Evolutionary conservation across 23 red algal species (phyloP).

Genomic region (Gracilariopsis chorda): DNA sequence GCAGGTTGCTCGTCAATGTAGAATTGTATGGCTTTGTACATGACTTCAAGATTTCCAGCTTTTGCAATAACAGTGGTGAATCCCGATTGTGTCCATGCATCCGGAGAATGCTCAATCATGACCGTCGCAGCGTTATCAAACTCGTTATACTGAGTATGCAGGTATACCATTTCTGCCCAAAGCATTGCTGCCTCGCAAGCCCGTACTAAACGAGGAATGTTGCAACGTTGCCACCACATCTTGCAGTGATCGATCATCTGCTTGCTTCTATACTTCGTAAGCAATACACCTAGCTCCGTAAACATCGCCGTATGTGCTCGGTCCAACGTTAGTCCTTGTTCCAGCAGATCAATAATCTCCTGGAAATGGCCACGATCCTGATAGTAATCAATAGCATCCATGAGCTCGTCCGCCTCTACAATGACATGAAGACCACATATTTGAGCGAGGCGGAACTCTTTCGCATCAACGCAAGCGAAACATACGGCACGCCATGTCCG

Average conservation of each 20-base stretch:
- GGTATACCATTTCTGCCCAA: slow-evolving; percentile 89
- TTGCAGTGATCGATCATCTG: slow-evolving; percentile 92
- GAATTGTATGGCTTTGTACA: slow-evolving; percentile 96
- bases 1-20: slow-evolving; percentile 96
- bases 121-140: slow-evolving; percentile 94
- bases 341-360: slow-evolving; percentile 90
- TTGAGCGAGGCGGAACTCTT: slow-evolving; percentile 93
- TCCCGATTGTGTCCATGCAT: slow-evolving; percentile 77
- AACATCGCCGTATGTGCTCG: slow-evolving; percentile 92
- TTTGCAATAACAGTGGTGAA: slow-evolving; percentile 85
- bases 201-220: slow-evolving; percentile 82
- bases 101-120: slow-evolving; percentile 94
- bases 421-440: slow-evolving; percentile 91
- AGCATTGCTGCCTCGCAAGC: slow-evolving; percentile 85
- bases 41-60: slow-evolving; percentile 84
- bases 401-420: slow-evolving; percentile 94
- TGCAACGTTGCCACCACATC: slow-evolving; percentile 96
- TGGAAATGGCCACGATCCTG: slow-evolving; percentile 88
- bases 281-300: slow-evolving; percentile 91
- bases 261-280: slow-evolving; percentile 82
- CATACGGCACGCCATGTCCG: slow-evolving; percentile 91
- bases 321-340: slow-evolving; percentile 84
- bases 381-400: slow-evolving; percentile 92
- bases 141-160: slow-evolving; percentile 94
- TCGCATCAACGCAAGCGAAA: slow-evolving; percentile 93